Evolutionary conservation across 2,329 filamentous ascomycete species (phyloP), one percentile per base, ranked within the genome.

Genomic region (Trichoderma cornu-damae): DNA sequence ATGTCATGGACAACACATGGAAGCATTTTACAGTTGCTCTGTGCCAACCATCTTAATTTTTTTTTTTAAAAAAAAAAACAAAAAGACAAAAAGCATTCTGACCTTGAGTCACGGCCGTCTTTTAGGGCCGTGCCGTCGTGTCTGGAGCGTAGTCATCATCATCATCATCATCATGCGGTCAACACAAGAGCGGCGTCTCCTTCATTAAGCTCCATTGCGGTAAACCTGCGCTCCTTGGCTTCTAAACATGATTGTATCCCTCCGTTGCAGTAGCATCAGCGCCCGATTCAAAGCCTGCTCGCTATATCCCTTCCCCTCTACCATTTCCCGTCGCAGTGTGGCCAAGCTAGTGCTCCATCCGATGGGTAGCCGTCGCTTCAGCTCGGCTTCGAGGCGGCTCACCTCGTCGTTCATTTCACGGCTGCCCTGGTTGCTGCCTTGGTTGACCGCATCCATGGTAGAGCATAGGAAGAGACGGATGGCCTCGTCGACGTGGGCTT

Each of bases 401-500:
- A 90, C 89, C 71, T 97, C 94, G 50, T 96, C 90, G 73, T 95
- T 93, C 57, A 97, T 77, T 73, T 97, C 93, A 61, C 90, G 87
- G 67, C 86, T 91, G 35, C 89, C 90, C 65, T 89, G 84, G 62
- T 87, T 89, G 64, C 88, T 87, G 60, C 92, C 93, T 67, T 96
- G 90, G 59, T 90, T 93, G 57, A 97, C 91, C 6, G 94, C 94
- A 68, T 99, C 93, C 94, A 99, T 97, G 58, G 94, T 99, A 3
- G 87, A 92, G 63, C 92, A 94, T 28, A 99, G 78, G 85, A 99
- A 99, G 14, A 99, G 82, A 0, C 94, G 87, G 66, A 99, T 99
- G 2, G 94, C 94, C 75, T 99, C 94, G 68, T 99, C 93, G 52
- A 99, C 94, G 68, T 99, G 94, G 46, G 84, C 80, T 72, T 96